These are phyloP conservation scores for Truncatella angustata DNA, from an alignment of 2,329 filamentous ascomycete species.

Conservation along the genomic window DNA sequence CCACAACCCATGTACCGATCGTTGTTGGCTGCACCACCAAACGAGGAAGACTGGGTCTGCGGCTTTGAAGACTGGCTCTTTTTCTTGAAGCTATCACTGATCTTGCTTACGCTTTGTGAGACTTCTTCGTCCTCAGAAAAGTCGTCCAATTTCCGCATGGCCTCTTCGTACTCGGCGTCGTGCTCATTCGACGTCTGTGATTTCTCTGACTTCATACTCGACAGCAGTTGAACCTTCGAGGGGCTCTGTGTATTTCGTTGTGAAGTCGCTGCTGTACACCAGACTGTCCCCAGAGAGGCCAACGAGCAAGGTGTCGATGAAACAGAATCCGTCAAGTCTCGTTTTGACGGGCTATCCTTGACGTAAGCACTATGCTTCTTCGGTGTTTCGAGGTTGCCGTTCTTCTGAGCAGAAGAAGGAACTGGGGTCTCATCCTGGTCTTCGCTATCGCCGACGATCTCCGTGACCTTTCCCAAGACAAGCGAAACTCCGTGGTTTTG, in stretches of 20 bases:
- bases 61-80: constrained; percentile 12
- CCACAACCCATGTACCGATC: neutral
- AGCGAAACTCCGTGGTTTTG: neutral
- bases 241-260: constrained; percentile 35
- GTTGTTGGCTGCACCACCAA: constrained; percentile 21
- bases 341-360: neutral
- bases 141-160: constrained; percentile 40
- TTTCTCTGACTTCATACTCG: constrained; percentile 24
- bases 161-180: constrained; percentile 41
- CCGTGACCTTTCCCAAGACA: neutral
- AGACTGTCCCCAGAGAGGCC: constrained; percentile 33
- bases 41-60: constrained; percentile 16
- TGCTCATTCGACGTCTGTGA: constrained; percentile 16
- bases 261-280: constrained; percentile 37
- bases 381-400: neutral
- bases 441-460: neutral
- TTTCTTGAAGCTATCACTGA: constrained; percentile 11
- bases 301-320: constrained; percentile 3
- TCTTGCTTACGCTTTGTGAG: constrained; percentile 1
- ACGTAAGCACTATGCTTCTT: neutral
- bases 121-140: constrained; percentile 17
- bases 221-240: constrained; percentile 24
- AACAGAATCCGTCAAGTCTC: neutral
- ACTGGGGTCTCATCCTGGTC: neutral
- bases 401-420: neutral